Conservation (phyloP, 306 rosid genomes). For the Crotalaria pallida region DNA sequence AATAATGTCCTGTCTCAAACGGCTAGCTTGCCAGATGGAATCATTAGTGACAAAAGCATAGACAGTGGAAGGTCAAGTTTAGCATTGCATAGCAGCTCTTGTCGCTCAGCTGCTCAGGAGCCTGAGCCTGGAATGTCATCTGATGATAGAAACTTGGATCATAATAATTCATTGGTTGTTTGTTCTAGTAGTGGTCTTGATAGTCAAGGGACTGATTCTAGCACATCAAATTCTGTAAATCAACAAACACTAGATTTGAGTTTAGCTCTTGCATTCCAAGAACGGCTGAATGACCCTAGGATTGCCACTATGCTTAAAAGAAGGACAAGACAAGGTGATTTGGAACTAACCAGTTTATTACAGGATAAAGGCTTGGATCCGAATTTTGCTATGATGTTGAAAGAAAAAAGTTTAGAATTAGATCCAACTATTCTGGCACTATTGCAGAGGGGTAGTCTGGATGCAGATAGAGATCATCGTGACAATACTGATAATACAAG, state of each 20-base stretch:
- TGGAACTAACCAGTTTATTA: constrained; percentile 69
- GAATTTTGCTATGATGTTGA: constrained; percentile 98
- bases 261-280: constrained; percentile 91
- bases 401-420: constrained; percentile 93
- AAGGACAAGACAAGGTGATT: constrained; percentile 79
- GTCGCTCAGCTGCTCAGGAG: constrained; percentile 86
- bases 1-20: constrained; percentile 55
- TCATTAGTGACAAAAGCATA: constrained; percentile 89
- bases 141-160: constrained; percentile 62
- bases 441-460: constrained; percentile 94
- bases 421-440: constrained; percentile 97
- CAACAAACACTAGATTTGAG: constrained; percentile 87
- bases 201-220: constrained; percentile 91
- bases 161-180: constrained; percentile 58
- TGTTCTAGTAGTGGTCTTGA: constrained; percentile 93
- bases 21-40: constrained; percentile 77
- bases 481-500: constrained; percentile 83
- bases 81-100: constrained; percentile 90
- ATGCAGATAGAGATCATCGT: constrained; percentile 95
- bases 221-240: constrained; percentile 80
- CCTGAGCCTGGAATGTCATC: constrained; percentile 64
- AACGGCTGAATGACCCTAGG: constrained; percentile 94
- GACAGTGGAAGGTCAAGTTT: constrained; percentile 98
- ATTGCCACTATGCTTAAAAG: constrained; percentile 80
- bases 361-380: constrained; percentile 99